Percentiles rank a stretch among this genome's conserved stretches.
Evolutionary conservation across 139 green algal genomes (phyloP).

Genomic region (Limnomonas spitsbergensis): DNA sequence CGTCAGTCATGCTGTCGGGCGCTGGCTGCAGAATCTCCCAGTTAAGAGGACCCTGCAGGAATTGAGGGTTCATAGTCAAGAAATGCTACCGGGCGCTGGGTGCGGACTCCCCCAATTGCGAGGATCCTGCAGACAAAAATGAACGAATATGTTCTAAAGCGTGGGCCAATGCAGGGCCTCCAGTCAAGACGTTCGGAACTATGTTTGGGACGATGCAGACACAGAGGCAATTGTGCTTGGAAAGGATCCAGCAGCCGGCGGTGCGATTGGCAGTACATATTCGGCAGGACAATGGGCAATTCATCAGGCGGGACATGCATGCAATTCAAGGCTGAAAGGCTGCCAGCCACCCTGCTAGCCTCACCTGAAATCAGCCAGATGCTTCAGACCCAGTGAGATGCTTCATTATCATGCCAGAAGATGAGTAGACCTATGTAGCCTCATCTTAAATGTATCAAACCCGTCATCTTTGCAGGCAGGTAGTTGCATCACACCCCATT

Average conservation of each 20-base stretch:
- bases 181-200: too few relatives aligned
- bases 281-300: too few relatives aligned
- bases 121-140: not conserved
- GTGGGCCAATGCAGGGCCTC: not conserved
- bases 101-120: not conserved
- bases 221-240: too few relatives aligned
- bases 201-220: too few relatives aligned
- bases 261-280: too few relatives aligned
- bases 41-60: not conserved
- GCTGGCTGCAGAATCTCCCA: not conserved
- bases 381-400: too few relatives aligned
- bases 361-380: too few relatives aligned
- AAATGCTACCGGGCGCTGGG: not conserved
- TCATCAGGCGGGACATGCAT: too few relatives aligned
- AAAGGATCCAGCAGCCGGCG: too few relatives aligned
- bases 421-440: not conserved
- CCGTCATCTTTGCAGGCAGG: not conserved
- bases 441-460: not conserved
- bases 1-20: not conserved
- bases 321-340: too few relatives aligned
- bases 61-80: not conserved
- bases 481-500: not conserved
- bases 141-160: not conserved
- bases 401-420: too few relatives aligned
- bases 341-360: too few relatives aligned